Evolutionary conservation across 805 yeast species (phyloP).

Genomic region (Myxozyma melibiosi): DNA sequence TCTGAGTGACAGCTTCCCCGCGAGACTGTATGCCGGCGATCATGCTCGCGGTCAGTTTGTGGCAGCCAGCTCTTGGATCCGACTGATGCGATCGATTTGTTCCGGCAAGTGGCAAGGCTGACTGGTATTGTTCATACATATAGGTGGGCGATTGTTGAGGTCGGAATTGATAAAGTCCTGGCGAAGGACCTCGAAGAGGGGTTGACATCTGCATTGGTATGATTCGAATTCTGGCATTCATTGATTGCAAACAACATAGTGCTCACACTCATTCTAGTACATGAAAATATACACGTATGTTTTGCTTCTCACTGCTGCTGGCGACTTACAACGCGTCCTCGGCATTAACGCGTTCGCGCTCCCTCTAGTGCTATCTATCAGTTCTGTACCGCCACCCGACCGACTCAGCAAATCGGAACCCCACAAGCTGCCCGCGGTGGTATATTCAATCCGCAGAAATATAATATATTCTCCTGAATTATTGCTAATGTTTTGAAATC

Average conservation of each 20-base stretch:
- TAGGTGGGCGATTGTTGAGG: conserved; percentile 47
- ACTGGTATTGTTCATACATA: not conserved
- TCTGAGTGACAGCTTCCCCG: not conserved
- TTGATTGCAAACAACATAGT: not conserved
- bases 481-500: not conserved
- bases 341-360: not conserved
- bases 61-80: too few species aligned
- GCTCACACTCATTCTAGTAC: conserved; percentile 29
- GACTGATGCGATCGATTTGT: too few species aligned
- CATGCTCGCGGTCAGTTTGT: not conserved
- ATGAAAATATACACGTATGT: conserved; percentile 43
- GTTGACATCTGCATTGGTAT: conserved; percentile 42
- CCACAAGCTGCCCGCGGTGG: conserved; percentile 31
- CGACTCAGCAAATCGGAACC: conserved; percentile 29
- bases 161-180: conserved; percentile 46
- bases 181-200: conserved; percentile 44
- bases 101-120: too few species aligned
- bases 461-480: too few species aligned
- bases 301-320: not conserved
- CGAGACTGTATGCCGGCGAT: too few species aligned
- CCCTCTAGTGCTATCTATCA: conserved; percentile 31
- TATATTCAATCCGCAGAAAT: not conserved
- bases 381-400: conserved; percentile 34
- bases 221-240: not conserved
- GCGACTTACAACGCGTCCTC: not conserved